Evolutionary conservation across 164 flowering plant genomes (phyloP), one percentile per base, ranked within the genome.

Genomic region (Aristolochia californica): DNA sequence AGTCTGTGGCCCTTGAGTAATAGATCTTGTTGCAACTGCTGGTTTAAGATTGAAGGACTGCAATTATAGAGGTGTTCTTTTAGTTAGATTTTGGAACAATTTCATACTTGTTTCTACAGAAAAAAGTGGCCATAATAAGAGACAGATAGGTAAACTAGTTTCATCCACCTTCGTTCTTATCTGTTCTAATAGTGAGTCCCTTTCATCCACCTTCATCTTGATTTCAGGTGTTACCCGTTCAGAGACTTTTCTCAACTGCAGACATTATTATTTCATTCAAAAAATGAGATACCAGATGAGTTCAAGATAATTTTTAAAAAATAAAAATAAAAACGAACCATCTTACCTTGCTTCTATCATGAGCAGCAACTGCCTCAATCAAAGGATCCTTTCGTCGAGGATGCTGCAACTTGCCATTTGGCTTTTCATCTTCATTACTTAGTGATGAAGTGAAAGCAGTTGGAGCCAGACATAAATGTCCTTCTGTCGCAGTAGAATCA

Each of bases 41-140:
- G 96, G 97, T 72, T 78, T 90, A 79, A 94, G 74, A 73, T 78
- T 90, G 75, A 94, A 88, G 24, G 97, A 84, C 99, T 90, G 77
- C 43, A 18, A 22, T n/a, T 54, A 65, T 43, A 56, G 66, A 55
- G 18, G 53, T 54, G 49, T 20, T 49, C 4, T 22, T 23, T 14
- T 13, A 17, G 24, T 48, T 17, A 48, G 0, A n/a, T 5, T 43
- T 28, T 9, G 25, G 4, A 5, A 34, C 5, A 0, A 34, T 12
- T 34, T 34, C 10, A 34, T 8, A 34, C 40, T 34, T 34, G 40
- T 5, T 34, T 24, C 25, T 4, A 50, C 30, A 58, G 10, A 45
- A 22, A 8, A 40, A 16, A 5, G 5, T n/a, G n/a, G 7, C 40
- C 40, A 34, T 1, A 26, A 10, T 8, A 14, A 68, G 44, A 43